Conservation (phyloP, 345 rosid species). For the Populus tremula region DNA sequence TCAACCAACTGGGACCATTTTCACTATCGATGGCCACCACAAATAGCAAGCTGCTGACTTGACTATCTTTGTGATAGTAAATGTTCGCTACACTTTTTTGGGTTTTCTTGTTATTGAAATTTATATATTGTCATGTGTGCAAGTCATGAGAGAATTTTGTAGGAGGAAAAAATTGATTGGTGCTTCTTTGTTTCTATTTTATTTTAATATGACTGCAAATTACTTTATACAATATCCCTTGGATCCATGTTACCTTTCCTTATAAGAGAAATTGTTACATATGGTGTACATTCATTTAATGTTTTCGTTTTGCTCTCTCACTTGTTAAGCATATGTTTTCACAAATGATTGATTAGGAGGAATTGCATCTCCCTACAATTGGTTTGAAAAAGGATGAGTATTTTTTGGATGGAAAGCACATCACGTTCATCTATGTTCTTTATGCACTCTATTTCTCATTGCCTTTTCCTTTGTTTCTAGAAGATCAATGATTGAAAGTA, state of each 20-base stretch:
- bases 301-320: background rate
- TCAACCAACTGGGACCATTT: background rate
- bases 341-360: conserved; percentile 82
- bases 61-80: background rate
- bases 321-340: conserved; percentile 21
- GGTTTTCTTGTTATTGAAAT: background rate
- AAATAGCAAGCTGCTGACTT: background rate
- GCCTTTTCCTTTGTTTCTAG: background rate
- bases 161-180: no score
- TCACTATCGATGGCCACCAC: background rate
- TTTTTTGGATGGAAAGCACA: conserved; percentile 87
- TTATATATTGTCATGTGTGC: no score
- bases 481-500: conserved; percentile 11
- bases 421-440: conserved; percentile 43
- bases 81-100: background rate
- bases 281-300: background rate
- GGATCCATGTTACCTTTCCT: no score
- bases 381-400: conserved; percentile 91
- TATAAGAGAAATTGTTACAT: no score
- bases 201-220: no score
- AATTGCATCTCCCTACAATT: conserved; percentile 79
- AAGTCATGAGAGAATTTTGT: no score
- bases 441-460: background rate
- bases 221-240: no score
- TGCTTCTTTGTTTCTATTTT: no score